Base-by-base conservation (phyloP, 768 basidiomycete species). In the Hypholoma fasciculare region DNA sequence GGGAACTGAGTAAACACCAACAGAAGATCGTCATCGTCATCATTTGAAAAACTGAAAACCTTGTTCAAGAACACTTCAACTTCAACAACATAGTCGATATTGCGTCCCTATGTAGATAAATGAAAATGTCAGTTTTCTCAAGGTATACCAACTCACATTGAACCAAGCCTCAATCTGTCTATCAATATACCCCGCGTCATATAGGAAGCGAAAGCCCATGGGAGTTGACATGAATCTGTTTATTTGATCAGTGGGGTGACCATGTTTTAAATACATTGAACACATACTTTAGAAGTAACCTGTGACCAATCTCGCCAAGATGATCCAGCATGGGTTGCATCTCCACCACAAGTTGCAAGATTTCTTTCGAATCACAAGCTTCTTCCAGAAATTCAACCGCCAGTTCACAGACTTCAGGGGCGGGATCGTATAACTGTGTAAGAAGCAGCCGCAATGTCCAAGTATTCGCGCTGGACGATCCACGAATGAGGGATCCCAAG, bases 141-240 rank as follows among this genome's bases (percentile, higher is more conserved):
- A 39, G 38, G 7, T 16, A 27, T 40, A 17, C 7, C 5, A 12
- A 68, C 89, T 65, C 67, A 96, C 96, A 70, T 94, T 87, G 67
- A 96, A 93, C 97, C 97, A 99, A 62, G 86, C 83, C 61, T 98
- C 94, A 83, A 99, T 92, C 71, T 98, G 95, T 47, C 90, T 82
- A 65, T 94, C 90, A 57, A 99, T 96, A 67, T 98, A 98, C 3
- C 90, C 89, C 13, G 92, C 89, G 63, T 93, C 90, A 65, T 91
- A 91, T 4, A 99, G 81, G 71, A 96, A 98, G 5, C 87, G 83
- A 71, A 98, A 98, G 2, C 97, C 97, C 61, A 91, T 86, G 0
- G 93, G 82, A 6, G 94, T 96, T 9, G 95, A 96, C 81, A 98
- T 89, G 72, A 98, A 98, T 66, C 96, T 97, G 43, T 19, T n/a